Evolutionary conservation across 257 asterid genomes (phyloP).

Genomic region (Catharanthus roseus): DNA sequence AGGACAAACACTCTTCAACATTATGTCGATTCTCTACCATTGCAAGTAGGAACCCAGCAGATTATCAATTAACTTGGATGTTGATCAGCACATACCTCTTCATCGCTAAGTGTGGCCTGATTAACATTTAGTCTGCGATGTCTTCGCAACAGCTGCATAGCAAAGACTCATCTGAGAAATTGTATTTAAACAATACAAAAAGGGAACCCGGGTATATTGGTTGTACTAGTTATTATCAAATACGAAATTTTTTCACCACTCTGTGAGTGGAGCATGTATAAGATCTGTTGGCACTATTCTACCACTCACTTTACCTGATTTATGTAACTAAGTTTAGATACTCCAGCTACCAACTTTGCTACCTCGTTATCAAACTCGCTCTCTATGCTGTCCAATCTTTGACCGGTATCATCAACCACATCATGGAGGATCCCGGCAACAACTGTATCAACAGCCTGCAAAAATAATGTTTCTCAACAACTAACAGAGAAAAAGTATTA

Average conservation of each 20-base stretch:
- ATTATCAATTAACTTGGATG: constrained; percentile 13
- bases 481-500: constrained; percentile 10
- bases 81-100: constrained; percentile 54
- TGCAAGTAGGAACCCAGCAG: constrained; percentile 14
- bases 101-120: constrained; percentile 61
- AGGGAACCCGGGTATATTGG: neutral
- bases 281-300: neutral
- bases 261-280: neutral
- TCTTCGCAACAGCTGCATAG: constrained; percentile 76
- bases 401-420: constrained; percentile 74
- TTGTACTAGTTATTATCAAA: neutral
- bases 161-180: constrained; percentile 15
- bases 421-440: constrained; percentile 98
- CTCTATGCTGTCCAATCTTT: constrained; percentile 67
- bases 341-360: constrained; percentile 89
- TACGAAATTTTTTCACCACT: neutral
- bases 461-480: constrained; percentile 12
- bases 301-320: constrained; percentile 57
- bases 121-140: constrained; percentile 74
- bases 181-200: constrained; percentile 2
- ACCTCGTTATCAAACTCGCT: constrained; percentile 73
- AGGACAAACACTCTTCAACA: neutral
- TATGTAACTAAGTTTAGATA: constrained; percentile 81
- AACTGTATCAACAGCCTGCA: constrained; percentile 81
- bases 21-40: constrained; percentile 12